These are phyloP conservation scores for Trichomonascaceae sp. DNA, from an alignment of 1,139 yeast species.

Conservation along the genomic window DNA sequence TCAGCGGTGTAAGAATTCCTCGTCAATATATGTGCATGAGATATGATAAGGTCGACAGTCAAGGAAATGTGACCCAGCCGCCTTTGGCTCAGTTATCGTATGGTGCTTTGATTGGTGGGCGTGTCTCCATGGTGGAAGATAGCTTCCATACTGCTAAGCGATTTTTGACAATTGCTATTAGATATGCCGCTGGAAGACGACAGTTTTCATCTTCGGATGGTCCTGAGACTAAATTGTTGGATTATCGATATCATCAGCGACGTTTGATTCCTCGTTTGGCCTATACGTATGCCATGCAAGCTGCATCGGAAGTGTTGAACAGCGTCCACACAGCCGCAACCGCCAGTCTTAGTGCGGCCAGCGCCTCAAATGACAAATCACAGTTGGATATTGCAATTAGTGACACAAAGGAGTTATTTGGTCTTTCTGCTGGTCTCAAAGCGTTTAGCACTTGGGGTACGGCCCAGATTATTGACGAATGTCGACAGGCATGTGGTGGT, in stretches of 20 bases:
- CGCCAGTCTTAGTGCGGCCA: slow-evolving; percentile 40
- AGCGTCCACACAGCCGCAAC: slow-evolving; percentile 48
- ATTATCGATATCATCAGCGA: slow-evolving; percentile 82
- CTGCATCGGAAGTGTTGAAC: slow-evolving; percentile 64
- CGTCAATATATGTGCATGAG: slow-evolving; percentile 77
- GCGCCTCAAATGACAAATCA: slow-evolving; percentile 31
- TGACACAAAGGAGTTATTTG: slow-evolving; percentile 70
- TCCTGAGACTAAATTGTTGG: slow-evolving; percentile 46
- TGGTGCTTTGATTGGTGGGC: slow-evolving; percentile 80
- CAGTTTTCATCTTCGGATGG: slow-evolving; percentile 53
- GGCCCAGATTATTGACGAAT: slow-evolving; percentile 72
- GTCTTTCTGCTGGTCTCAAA: slow-evolving; percentile 82
- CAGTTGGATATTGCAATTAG: slow-evolving; percentile 41
- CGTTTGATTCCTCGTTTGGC: slow-evolving; percentile 78
- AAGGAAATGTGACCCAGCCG: slow-evolving; percentile 59
- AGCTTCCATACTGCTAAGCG: slow-evolving; percentile 77
- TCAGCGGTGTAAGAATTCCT: slow-evolving; percentile 74
- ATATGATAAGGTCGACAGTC: slow-evolving; percentile 64
- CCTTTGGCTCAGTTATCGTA: slow-evolving; percentile 84
- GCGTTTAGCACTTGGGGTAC: slow-evolving; percentile 88
- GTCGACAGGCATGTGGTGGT: slow-evolving; percentile 96
- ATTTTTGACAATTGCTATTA: slow-evolving; percentile 73
- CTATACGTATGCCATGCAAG: slow-evolving; percentile 68
- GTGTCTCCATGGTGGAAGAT: slow-evolving; percentile 84
- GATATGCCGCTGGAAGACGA: slow-evolving; percentile 86